Conservation (phyloP, 208 protist genomes). For the Entamoeba invadens region DNA sequence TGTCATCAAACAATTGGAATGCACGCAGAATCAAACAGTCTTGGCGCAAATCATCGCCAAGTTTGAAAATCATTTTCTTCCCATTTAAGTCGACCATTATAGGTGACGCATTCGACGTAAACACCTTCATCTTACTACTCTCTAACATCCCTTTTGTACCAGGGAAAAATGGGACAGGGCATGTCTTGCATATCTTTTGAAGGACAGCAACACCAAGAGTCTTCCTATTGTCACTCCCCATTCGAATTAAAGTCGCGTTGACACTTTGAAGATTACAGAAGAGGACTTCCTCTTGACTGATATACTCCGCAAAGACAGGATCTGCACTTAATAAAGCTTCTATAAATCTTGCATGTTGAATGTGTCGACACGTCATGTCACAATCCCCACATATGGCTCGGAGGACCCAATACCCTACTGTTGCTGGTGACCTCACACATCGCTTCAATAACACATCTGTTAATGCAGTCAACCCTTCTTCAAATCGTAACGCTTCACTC, state of each 20-base stretch:
- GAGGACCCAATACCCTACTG: neutral
- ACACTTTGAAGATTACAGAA: neutral
- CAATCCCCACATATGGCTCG: neutral
- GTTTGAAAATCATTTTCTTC: conserved; percentile 7
- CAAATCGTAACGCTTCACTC: neutral
- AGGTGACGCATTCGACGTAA: neutral
- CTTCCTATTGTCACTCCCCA: neutral
- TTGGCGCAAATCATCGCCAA: conserved; percentile 50
- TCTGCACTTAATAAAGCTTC: neutral
- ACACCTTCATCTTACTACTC: neutral
- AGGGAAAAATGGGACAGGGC: neutral
- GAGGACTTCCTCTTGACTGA: neutral
- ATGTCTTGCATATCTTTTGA: neutral
- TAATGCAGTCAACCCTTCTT: neutral
- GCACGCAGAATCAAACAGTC: conserved; percentile 52
- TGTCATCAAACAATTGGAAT: conserved; percentile 40
- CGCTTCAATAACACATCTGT: neutral
- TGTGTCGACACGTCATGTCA: neutral
- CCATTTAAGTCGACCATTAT: neutral
- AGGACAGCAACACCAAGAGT: neutral
- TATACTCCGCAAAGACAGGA: neutral
- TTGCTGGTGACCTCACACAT: neutral
- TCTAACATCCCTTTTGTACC: neutral
- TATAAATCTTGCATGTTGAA: neutral
- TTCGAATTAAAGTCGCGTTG: neutral